Base-by-base conservation (phyloP, 2,329 filamentous ascomycete species). In the Tolypocladium tundrense region DNA sequence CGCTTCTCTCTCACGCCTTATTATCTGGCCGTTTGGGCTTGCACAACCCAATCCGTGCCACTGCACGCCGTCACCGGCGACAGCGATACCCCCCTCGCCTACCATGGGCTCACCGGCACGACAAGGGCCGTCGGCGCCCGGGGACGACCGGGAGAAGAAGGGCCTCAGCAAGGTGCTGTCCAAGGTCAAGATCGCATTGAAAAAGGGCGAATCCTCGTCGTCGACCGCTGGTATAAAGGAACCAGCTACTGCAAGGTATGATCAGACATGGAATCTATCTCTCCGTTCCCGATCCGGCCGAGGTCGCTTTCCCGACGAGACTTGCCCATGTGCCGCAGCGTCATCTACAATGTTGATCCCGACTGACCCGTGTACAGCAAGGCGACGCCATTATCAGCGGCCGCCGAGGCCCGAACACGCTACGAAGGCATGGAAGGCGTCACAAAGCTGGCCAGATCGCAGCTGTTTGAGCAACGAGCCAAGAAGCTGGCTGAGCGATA, bases 381-480 rank as follows among this genome's bases (percentile, higher is more conserved):
- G 35, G 35, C 41, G 21, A 14, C 37, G 5, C 11, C 43, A 11
- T 1, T 40, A 9, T 55, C 59, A 48, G 66, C 65, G 61, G 60
- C 64, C 14, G 61, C 62, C n/a, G 64, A 65, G n/a, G 66, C 67
- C 31, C 63, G 62, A 40, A 59, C 63, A 39, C 62, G 65, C 53
- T 70, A 71, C 57, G 69, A 69, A 58, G 61, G 59, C 42, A 63
- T 68, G 63, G 64, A 67, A 19, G 69, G 70, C 11, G 68, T 75
- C 33, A 67, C 67, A 27, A 76, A 71, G 65, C 68, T 83, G 37
- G 77, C 79, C 5, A 77, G 77, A 58, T 69, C 75, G 40, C 75
- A 83, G 61, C 68, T 84, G 50, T 77, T 81, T 54, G 79, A 82
- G 64, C 80, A 84, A 69, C 77, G 82, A 37, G 80, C 79, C 45